Evolutionary conservation across 441 rosid species (phyloP).

Genomic region (Erodium trifolium): DNA sequence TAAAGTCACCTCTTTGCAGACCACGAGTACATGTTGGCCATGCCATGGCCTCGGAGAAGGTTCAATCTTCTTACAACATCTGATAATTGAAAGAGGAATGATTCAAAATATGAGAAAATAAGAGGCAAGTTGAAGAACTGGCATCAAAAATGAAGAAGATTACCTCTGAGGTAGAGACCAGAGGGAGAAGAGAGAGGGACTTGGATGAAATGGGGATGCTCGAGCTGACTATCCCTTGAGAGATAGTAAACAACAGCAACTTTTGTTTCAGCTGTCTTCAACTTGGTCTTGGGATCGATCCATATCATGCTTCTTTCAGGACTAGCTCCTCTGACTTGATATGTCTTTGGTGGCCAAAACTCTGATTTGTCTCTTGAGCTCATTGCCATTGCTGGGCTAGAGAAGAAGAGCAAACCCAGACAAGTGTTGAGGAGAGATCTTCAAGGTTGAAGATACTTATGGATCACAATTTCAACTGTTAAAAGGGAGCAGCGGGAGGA

Average conservation of each 20-base stretch:
- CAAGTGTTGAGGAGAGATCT: not conserved
- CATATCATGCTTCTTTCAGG: not conserved
- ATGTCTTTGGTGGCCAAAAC: not conserved
- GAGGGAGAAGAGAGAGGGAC: slow-evolving; percentile 1
- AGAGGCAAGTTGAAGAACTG: not conserved
- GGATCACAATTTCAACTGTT: not conserved
- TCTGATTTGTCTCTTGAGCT: not conserved
- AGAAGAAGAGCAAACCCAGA: not conserved
- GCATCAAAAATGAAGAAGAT: not conserved
- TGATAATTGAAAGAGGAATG: slow-evolving; percentile 15
- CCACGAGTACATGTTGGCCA: slow-evolving; percentile 66
- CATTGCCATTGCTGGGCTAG: not conserved
- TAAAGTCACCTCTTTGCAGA: slow-evolving; percentile 46
- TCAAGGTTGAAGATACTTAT: not conserved
- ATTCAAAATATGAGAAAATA: not conserved
- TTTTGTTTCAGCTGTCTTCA: not conserved
- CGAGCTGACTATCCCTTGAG: not conserved
- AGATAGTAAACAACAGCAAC: not conserved
- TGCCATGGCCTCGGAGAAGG: slow-evolving; percentile 62
- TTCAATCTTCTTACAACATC: slow-evolving; percentile 59
- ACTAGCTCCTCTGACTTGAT: not conserved
- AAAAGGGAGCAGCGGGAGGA: not conserved
- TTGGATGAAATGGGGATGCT: not conserved
- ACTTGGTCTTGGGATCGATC: not conserved
- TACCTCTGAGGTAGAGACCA: slow-evolving; percentile 1